phyloP scores from a whole-genome alignment of 75 land plant species.

The Azolla pinnata region DNA sequence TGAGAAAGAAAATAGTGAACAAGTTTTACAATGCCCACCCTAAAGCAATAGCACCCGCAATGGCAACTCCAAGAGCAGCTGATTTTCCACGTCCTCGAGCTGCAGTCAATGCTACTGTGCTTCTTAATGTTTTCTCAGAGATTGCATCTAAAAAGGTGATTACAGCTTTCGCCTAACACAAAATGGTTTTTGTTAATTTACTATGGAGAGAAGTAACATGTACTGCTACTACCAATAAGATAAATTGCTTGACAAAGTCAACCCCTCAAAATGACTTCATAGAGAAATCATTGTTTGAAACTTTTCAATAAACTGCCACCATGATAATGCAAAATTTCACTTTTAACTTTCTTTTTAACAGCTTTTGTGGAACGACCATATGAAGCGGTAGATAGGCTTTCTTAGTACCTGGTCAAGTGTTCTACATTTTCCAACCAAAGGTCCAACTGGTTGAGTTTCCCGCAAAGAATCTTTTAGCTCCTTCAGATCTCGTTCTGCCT shows the following conservation, averaged over 20 bases:
- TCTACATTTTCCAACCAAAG: slow-evolving; percentile 70
- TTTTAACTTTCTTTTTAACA: too few species aligned
- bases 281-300: too few species aligned
- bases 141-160: slow-evolving; percentile 85
- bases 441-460: slow-evolving; percentile 84
- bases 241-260: too few species aligned
- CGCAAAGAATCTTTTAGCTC: slow-evolving; percentile 70
- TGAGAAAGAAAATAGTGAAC: too few species aligned
- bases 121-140: slow-evolving; percentile 72
- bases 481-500: slow-evolving; percentile 60
- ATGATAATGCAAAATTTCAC: too few species aligned
- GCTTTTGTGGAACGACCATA: too few species aligned
- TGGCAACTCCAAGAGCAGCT: slow-evolving; percentile 89
- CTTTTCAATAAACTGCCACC: too few species aligned
- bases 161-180: slow-evolving; percentile 91
- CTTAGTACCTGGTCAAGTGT: slow-evolving; percentile 97
- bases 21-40: slow-evolving; percentile 51
- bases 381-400: too few species aligned
- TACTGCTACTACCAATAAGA: too few species aligned
- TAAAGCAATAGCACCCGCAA: slow-evolving; percentile 95
- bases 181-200: too few species aligned
- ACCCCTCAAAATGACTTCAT: too few species aligned
- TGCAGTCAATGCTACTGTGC: slow-evolving; percentile 88
- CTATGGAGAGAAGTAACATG: too few species aligned
- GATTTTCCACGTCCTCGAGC: slow-evolving; percentile 98